Evolutionary conservation across 768 basidiomycete genomes (phyloP), one percentile per base, ranked within the genome.

Genomic region (Auriscalpium vulgare): DNA sequence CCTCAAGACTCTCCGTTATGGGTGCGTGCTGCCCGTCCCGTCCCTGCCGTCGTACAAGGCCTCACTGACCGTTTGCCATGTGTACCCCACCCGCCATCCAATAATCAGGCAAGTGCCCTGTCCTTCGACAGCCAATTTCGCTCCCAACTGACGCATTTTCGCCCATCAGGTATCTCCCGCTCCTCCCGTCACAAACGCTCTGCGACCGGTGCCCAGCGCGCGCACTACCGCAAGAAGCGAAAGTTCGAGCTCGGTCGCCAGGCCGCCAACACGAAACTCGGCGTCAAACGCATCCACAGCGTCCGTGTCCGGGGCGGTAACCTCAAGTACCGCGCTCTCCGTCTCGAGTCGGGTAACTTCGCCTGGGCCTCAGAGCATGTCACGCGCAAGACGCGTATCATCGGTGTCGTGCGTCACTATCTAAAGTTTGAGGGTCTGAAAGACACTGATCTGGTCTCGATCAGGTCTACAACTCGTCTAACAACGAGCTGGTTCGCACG

Each of bases 171-270:
- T 92, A 97, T 98, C 73, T 90, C 95, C 69, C 88, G 95, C 67
- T 84, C 93, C 62, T 95, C 94, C 67, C 83, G 95, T 72, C 93
- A 98, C 83, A 98, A 98, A 78, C 92, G 95, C 71, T 89, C 93
- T 64, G 87, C 83, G 66, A 87, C 92, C 50, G 95, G 91, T 68
- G 91, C 89, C 58, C 89, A 93, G 75, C 87, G 89, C 67, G 85
- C 93, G 66, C 85, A 88, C 78, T 95, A 94, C 79, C 92, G 95
- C 82, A 99, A 99, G 84, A 99, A 98, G 91, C 87, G 97, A 87
- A 97, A 98, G 80, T 98, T 98, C 77, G 97, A 99, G 82, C 86
- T 97, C 68, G 97, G 95, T 71, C 93, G 97, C 71, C 97, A 98
- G 72, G 79, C 97, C 56, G 97, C 97, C 64, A 93, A 78, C 82